Evolutionary conservation across 176 grass and related monocot species (phyloP).

Genomic region (barley (Hordeum vulgare)): MorexV3_pseudomolecules_assembly NC_058522.1:461972873-461973372

Average conservation of each 20-base stretch:
- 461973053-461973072: not conserved
- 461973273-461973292: slow-evolving; percentile 60
- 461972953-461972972: slow-evolving; percentile 2
- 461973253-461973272: slow-evolving; percentile 33
- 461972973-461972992: slow-evolving; percentile 19
- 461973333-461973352: slow-evolving; percentile 50
- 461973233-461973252: slow-evolving; percentile 43
- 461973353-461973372: slow-evolving; percentile 47
- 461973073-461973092: slow-evolving; percentile 33
- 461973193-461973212: not conserved
- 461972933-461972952: slow-evolving; percentile 26
- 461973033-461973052: not conserved
- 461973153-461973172: slow-evolving; percentile 11
- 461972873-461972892: not conserved
- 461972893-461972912: slow-evolving; percentile 24
- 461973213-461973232: slow-evolving; percentile 51
- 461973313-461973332: slow-evolving; percentile 59
- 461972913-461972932: slow-evolving; percentile 66
- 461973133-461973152: not conserved
- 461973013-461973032: slow-evolving; percentile 71
- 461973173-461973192: not conserved
- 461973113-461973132: not conserved
- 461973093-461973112: not conserved
- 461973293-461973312: slow-evolving; percentile 60
- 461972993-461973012: slow-evolving; percentile 56